Evolutionary conservation across 2,329 filamentous ascomycete species (phyloP).

Genomic region (Arthrobotrys entomopaga): DNA sequence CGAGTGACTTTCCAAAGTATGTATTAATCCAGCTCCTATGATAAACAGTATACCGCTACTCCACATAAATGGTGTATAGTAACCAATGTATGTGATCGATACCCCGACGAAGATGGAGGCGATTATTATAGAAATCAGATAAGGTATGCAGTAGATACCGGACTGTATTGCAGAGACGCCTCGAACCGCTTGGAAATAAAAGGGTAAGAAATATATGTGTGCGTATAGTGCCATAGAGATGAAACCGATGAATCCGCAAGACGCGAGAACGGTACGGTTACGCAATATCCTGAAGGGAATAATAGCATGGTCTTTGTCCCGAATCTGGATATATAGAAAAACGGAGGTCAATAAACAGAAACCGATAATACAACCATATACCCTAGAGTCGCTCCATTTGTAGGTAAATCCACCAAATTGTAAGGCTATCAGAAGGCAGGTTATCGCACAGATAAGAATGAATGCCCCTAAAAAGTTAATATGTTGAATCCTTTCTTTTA

Average conservation of each 20-base stretch:
- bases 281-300: conserved; percentile 63
- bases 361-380: conserved; percentile 52
- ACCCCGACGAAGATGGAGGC: conserved; percentile 64
- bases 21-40: conserved; percentile 63
- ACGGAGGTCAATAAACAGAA: conserved; percentile 59
- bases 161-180: conserved; percentile 63
- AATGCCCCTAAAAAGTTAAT: conserved; percentile 61
- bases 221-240: conserved; percentile 62
- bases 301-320: conserved; percentile 62
- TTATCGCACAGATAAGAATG: conserved; percentile 60
- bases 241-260: conserved; percentile 59
- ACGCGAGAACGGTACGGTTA: conserved; percentile 61
- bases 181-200: conserved; percentile 66
- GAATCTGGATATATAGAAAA: conserved; percentile 60
- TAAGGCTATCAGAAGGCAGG: conserved; percentile 60
- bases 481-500: conserved; percentile 58
- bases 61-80: conserved; percentile 64
- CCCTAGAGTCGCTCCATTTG: conserved; percentile 56
- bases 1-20: conserved; percentile 61
- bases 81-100: conserved; percentile 62
- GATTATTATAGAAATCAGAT: conserved; percentile 61
- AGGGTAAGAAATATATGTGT: conserved; percentile 64
- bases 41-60: conserved; percentile 60
- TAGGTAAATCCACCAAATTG: conserved; percentile 61
- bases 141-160: conserved; percentile 65